phyloP scores from a whole-genome alignment of 805 yeast species.

The Ogataea haglerorum region DNA sequence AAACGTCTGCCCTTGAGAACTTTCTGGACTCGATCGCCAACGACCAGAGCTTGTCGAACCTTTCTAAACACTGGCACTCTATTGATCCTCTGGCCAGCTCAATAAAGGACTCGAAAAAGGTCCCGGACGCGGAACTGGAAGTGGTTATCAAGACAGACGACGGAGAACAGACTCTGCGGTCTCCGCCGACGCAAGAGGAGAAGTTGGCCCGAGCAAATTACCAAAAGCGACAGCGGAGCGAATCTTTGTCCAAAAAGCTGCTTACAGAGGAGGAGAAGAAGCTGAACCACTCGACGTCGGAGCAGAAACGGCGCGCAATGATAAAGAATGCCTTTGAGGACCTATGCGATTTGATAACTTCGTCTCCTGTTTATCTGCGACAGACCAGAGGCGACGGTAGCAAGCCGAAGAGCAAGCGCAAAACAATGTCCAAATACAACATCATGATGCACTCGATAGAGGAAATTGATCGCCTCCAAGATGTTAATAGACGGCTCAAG shows the following conservation, averaged over 20 bases:
- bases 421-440: constrained; percentile 25
- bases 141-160: background rate
- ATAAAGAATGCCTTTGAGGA: constrained; percentile 38
- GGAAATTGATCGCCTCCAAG: constrained; percentile 27
- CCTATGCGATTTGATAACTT: constrained; percentile 28
- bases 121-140: background rate
- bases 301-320: constrained; percentile 37
- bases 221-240: constrained; percentile 1
- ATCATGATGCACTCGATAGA: constrained; percentile 31
- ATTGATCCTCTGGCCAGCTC: constrained; percentile 28
- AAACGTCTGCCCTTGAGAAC: constrained; percentile 33
- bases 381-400: constrained; percentile 4
- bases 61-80: constrained; percentile 33
- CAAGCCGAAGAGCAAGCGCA: constrained; percentile 20
- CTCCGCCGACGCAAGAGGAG: background rate
- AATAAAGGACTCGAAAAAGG: background rate
- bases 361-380: constrained; percentile 14
- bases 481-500: constrained; percentile 18
- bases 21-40: constrained; percentile 37
- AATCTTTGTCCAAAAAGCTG: constrained; percentile 4
- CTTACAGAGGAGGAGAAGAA: constrained; percentile 35
- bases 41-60: constrained; percentile 26
- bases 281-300: constrained; percentile 38
- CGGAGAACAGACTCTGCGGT: too few relatives aligned
- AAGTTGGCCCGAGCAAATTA: constrained; percentile 6